These are phyloP conservation scores for Amanita exitialis DNA, from an alignment of 768 basidiomycete genomes.

Conservation along the genomic window DNA sequence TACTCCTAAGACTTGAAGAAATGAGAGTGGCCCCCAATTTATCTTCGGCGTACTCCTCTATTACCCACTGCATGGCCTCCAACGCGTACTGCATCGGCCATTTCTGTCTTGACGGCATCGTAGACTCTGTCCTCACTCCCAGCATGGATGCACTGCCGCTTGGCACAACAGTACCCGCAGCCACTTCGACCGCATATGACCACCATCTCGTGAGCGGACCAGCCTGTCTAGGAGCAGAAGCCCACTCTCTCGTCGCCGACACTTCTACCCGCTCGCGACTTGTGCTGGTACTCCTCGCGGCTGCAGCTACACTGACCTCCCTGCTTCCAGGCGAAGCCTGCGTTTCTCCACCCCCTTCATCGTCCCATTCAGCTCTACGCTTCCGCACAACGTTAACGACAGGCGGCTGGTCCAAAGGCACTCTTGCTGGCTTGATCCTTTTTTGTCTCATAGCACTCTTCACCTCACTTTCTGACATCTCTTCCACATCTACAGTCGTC, in stretches of 20 bases:
- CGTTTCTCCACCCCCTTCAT: slow-evolving; percentile 26
- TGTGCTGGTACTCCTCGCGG: slow-evolving; percentile 5
- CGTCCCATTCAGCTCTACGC: slow-evolving; percentile 66
- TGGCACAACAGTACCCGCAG: slow-evolving; percentile 71
- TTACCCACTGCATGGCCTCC: slow-evolving; percentile 73
- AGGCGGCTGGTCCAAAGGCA: slow-evolving; percentile 90
- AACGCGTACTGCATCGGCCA: slow-evolving; percentile 73
- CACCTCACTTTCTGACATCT: slow-evolving; percentile 78
- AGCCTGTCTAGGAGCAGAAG: slow-evolving; percentile 54
- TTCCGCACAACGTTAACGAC: slow-evolving; percentile 63
- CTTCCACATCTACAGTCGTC: slow-evolving; percentile 79
- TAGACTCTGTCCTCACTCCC: slow-evolving; percentile 18
- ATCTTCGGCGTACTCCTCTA: slow-evolving; percentile 48
- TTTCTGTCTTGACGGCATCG: slow-evolving; percentile 43
- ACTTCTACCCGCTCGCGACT: slow-evolving; percentile 6
- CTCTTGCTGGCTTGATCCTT: slow-evolving; percentile 73
- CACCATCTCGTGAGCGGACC: slow-evolving; percentile 66
- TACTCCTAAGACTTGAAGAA: background rate
- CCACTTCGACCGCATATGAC: slow-evolving; percentile 60
- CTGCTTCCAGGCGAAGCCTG: slow-evolving; percentile 11
- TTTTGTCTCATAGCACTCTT: slow-evolving; percentile 77
- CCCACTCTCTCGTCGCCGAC: slow-evolving; percentile 25
- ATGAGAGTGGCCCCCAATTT: background rate
- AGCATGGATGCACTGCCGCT: slow-evolving; percentile 31
- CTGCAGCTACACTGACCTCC: background rate